Percentiles rank a stretch among this genome's conserved stretches.
These are phyloP conservation scores for Blastobotrys apis DNA, from an alignment of 1,139 yeast genomes.

Conservation along the genomic window DNA sequence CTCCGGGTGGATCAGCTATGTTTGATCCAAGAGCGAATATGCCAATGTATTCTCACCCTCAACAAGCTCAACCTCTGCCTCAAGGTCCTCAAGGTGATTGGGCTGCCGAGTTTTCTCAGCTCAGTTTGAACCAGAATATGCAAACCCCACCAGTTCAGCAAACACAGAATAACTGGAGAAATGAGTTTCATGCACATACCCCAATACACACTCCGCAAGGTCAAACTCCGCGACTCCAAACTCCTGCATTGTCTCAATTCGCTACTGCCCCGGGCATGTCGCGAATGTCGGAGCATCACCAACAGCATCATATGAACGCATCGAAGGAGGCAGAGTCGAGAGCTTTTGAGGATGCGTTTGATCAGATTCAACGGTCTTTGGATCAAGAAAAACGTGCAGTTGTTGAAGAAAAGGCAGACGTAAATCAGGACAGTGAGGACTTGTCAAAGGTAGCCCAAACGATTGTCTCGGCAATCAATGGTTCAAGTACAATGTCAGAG, in stretches of 20 bases:
- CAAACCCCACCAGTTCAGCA: neutral
- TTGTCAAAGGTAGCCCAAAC: slow-evolving; percentile 32
- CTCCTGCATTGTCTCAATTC: slow-evolving; percentile 20
- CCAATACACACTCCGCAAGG: neutral
- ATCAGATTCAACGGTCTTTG: slow-evolving; percentile 24
- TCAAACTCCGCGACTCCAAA: slow-evolving; percentile 10
- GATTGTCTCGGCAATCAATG: slow-evolving; percentile 29
- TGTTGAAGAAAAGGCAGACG: slow-evolving; percentile 6
- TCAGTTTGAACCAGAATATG: slow-evolving; percentile 4
- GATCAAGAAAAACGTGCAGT: slow-evolving; percentile 2
- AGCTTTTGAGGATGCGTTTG: slow-evolving; percentile 31
- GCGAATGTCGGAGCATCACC: slow-evolving; percentile 27
- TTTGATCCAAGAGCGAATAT: neutral
- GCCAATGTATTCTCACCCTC: neutral
- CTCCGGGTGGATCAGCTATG: neutral
- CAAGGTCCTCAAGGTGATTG: slow-evolving; percentile 10
- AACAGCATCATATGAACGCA: slow-evolving; percentile 22
- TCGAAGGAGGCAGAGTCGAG: slow-evolving; percentile 19
- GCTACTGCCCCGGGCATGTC: slow-evolving; percentile 17
- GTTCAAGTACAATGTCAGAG: slow-evolving; percentile 16
- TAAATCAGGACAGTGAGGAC: slow-evolving; percentile 22
- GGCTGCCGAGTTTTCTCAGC: slow-evolving; percentile 19
- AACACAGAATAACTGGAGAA: neutral
- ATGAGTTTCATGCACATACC: neutral
- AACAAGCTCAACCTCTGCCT: slow-evolving; percentile 8